phyloP scores from a whole-genome alignment of 1,139 yeast species.

The Nadsonia commutata region DNA sequence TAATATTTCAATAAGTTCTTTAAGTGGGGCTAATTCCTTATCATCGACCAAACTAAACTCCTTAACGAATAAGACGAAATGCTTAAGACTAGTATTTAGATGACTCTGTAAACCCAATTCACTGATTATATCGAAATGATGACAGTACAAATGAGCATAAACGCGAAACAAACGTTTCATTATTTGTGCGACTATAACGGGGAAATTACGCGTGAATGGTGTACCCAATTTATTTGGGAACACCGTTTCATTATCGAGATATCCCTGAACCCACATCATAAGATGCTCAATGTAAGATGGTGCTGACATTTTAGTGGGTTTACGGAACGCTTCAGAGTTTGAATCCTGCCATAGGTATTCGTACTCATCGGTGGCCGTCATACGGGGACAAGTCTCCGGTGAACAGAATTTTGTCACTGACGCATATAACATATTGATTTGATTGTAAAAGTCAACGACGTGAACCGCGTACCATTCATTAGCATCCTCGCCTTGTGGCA shows the following conservation, averaged over 20 bases:
- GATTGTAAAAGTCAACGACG: constrained; percentile 63
- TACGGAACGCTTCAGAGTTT: constrained; percentile 30
- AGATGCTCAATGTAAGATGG: constrained; percentile 87
- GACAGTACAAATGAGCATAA: constrained; percentile 97
- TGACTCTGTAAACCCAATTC: constrained; percentile 89
- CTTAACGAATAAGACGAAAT: constrained; percentile 73
- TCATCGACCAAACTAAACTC: constrained; percentile 65
- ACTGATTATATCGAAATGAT: constrained; percentile 87
- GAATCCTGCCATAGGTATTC: constrained; percentile 91
- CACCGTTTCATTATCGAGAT: constrained; percentile 74
- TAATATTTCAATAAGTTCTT: constrained; percentile 71
- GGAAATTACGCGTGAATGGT: constrained; percentile 41
- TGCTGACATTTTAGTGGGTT: constrained; percentile 70
- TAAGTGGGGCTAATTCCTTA: constrained; percentile 85
- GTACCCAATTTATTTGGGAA: constrained; percentile 87
- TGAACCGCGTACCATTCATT: constrained; percentile 97
- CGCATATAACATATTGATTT: constrained; percentile 91
- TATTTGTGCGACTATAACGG: constrained; percentile 65
- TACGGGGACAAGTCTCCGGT: constrained; percentile 79
- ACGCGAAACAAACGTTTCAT: constrained; percentile 83
- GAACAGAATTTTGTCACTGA: constrained; percentile 94
- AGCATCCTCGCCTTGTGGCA: constrained; percentile 85
- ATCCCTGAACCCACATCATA: constrained; percentile 88
- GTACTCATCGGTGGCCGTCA: constrained; percentile 95
- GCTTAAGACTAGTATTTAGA: constrained; percentile 85